Base-by-base conservation (phyloP, 345 rosid species). In the Acer yangbiense region DNA sequence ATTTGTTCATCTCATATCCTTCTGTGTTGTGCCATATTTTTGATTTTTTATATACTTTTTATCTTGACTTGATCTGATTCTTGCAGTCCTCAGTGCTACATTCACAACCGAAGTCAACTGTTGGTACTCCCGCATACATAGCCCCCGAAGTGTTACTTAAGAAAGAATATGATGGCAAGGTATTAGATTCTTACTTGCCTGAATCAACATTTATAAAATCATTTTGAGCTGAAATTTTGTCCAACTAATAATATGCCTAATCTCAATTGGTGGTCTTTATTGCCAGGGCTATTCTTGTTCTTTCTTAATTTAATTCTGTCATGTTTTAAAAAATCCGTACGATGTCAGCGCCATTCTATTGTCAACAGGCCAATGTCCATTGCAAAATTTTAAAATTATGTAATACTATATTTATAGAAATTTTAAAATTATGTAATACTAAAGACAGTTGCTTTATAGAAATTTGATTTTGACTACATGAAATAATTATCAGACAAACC, bases 161-260 rank as follows among this genome's bases (percentile, higher is more conserved):
- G 89, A 94, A 93, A 87, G 99, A 94, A 86, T 97, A 97, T 54
- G 98, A 97, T 80, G 99, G 99, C 78, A 93, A 97, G 99, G 99
- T 94, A 88, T 74, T 76, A 20, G 62, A 68, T 25, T 48, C 76
- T 58, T 69, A 41, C n/a, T 76, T 64, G 41, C 21, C 73, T 21
- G 60, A 67, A 48, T 12, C 61, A 76, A 69, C 69, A 32, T 61
- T 18, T 18, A 14, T 68, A n/a, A 57, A 52, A 20, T 39, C n/a
- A 8, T 2, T 7, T 20, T 7, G 62, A 11, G 77, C 46, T 35
- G 58, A 68, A 21, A n/a, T 58, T 57, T 7, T 48, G 21, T 74
- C 43, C 18, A 44, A 69, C 64, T 20, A 20, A 46, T 29, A 14
- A 69, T 46, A 44, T 50, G 23, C 32, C 52, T 13, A 29, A 10